phyloP scores from a whole-genome alignment of 2,329 filamentous ascomycete species.

The Alternaria tenuissima region DNA sequence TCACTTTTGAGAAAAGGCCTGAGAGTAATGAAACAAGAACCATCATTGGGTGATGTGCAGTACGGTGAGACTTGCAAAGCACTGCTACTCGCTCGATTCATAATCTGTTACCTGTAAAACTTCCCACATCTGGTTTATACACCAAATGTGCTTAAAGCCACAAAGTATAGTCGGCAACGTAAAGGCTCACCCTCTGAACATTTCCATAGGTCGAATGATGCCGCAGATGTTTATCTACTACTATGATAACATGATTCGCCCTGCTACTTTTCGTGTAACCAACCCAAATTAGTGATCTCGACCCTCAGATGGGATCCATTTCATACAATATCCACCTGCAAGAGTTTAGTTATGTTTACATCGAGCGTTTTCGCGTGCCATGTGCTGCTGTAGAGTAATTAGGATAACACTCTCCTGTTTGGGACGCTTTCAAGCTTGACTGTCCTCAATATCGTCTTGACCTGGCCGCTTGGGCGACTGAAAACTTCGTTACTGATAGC shows the following conservation, averaged over 20 bases:
- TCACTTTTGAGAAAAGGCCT: not conserved
- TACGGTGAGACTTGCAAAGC: not conserved
- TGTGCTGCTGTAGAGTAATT: not conserved
- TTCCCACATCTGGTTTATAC: not conserved
- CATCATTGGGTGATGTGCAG: rapidly evolving
- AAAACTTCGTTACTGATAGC: not conserved
- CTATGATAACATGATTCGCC: not conserved
- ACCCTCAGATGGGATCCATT: not conserved
- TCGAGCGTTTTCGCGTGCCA: not conserved
- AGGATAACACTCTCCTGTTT: not conserved
- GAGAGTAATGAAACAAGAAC: not conserved
- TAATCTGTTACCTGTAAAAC: not conserved
- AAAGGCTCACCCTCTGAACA: not conserved
- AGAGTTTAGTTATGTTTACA: not conserved
- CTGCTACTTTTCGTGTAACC: not conserved
- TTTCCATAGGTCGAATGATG: not conserved
- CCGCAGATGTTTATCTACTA: not conserved
- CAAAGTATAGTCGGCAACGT: not conserved
- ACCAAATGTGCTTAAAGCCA: not conserved
- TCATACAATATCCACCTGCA: not conserved
- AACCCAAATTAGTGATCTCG: not conserved
- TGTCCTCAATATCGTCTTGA: not conserved
- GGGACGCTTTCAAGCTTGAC: not conserved
- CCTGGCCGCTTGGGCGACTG: not conserved
- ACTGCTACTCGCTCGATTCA: not conserved